Evolutionary conservation across 2,329 filamentous ascomycete species (phyloP).

Genomic region (Ophiostoma novo-ulmi): DNA sequence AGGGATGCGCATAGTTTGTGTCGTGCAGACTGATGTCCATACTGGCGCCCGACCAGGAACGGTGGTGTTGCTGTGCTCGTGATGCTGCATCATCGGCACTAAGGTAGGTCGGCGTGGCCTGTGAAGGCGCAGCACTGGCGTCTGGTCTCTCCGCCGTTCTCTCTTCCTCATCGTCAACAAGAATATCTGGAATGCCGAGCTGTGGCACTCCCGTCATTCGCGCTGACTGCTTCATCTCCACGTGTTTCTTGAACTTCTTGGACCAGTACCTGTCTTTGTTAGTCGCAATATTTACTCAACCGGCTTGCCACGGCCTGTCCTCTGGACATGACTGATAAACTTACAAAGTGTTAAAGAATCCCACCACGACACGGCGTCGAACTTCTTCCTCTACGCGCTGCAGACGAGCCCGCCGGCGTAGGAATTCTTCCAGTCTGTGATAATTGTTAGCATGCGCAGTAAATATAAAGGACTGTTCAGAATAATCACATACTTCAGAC

Average conservation of each 20-base stretch:
- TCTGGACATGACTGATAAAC: constrained; percentile 30
- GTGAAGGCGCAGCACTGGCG: constrained; percentile 31
- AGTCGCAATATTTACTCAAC: neutral
- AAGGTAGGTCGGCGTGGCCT: constrained; percentile 34
- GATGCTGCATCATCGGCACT: constrained; percentile 33
- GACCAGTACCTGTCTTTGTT: constrained; percentile 62
- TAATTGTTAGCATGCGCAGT: neutral
- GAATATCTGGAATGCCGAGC: constrained; percentile 82
- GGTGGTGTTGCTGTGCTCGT: constrained; percentile 32
- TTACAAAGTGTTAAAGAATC: constrained; percentile 90
- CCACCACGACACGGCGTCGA: constrained; percentile 79
- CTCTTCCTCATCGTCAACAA: constrained; percentile 72
- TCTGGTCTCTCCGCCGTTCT: constrained; percentile 30
- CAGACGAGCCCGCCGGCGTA: constrained; percentile 80
- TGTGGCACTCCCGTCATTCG: constrained; percentile 75
- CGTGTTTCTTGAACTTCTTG: constrained; percentile 69
- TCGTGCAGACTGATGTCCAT: constrained; percentile 43
- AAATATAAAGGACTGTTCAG: neutral
- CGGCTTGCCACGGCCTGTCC: neutral
- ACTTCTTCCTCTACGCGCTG: constrained; percentile 95
- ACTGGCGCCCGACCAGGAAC: constrained; percentile 41
- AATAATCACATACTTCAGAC: constrained; percentile 59
- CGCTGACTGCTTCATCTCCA: constrained; percentile 66
- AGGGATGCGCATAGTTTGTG: constrained; percentile 45
- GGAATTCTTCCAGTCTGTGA: constrained; percentile 81